Evolutionary conservation across 2,329 filamentous ascomycete species (phyloP), one percentile per base, ranked within the genome.

Genomic region (Talaromyces sp.): DNA sequence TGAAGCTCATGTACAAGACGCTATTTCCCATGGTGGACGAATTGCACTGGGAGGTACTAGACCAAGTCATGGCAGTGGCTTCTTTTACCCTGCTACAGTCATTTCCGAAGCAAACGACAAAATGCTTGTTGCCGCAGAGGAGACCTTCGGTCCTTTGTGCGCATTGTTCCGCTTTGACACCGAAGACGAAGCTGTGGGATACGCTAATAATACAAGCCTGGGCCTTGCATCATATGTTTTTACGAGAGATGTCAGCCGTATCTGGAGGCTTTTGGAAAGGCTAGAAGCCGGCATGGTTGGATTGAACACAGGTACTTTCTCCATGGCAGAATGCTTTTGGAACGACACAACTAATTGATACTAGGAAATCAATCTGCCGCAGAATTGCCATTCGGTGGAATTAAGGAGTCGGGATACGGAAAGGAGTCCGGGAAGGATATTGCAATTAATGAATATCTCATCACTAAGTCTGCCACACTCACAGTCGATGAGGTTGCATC

Each of bases 381-480:
- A 0, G 87, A 89, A 70, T 83, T 83, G 28, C 87, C 87, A 3
- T 89, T 89, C 68, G 87, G 87, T n/a, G 87, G 87, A 3, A 87
- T 88, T 68, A 89, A 89, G 75, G 85, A 88, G 69, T 85, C 82
- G 5, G 87, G 87, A 0, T 89, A 89, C 69, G 87, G 87, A 27
- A 89, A 89, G 72, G 87, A 89, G 70, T 83, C 81, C 34, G 87
- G 87, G n/a, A 88, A 59, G 12, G 51, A 60, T 3, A 68, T 68
- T n/a, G 62, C 60, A 34, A 61, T 64, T 16, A 54, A 76, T 34
- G 74, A 80, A 60, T 75, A 70, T 1, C 65, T 75, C 64, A 79
- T 86, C 64, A 72, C 69, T 47, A 71, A 76, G 18, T 82, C 82
- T 7, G 72, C 77, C 14, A 77, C 79, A 12, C 76, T 74, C 47